Base-by-base conservation (phyloP, 2,329 filamentous ascomycete species). In the Botrytis pseudocinerea region DNA sequence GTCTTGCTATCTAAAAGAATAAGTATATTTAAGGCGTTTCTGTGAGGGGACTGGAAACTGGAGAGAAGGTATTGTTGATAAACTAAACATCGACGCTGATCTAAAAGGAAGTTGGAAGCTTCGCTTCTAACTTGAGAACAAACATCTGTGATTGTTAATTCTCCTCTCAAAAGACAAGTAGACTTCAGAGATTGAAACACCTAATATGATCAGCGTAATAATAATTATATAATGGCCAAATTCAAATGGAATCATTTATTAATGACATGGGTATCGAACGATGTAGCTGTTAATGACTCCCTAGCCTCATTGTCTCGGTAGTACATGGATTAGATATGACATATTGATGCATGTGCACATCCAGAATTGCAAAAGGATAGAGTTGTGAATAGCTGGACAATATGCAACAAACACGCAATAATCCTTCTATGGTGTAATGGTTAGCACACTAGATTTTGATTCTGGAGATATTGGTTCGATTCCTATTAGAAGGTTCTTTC, bases 381-480 rank as follows among this genome's bases (percentile, higher is more conserved):
- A 5, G 2, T 1, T 12, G 0, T 5, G 5, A 2, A 25, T 25
- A 35, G 6, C 35, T 7, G n/a, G n/a, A n/a, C n/a, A n/a, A n/a
- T n/a, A n/a, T 35, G 1, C 35, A 35, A 35, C 35, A 35, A 54
- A n/a, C 12, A 54, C 25, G n/a, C 59, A 70, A 63, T 32, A 70
- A 63, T 35, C 48, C 61, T 71, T 38, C 70, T 60, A 71, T 71
- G 70, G 70, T 71, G 71, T 72, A 72, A 72, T 72, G 71, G 71
- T 72, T 54, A 72, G 71, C 71, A 72, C 71, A 35, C 44, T 35
- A 35, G 71, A 72, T 72, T 72, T 69, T 72, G 71, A 72, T 72
- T 72, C 69, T n/a, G 69, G 69, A 71, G 70, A 71, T 71, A 71
- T 71, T 71, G 70, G 70, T 72, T 72, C 70, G 71, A 72, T 72